phyloP scores from a whole-genome alignment of 192 early-diverging fungal species.

The Spizellomyces sp. region DNA sequence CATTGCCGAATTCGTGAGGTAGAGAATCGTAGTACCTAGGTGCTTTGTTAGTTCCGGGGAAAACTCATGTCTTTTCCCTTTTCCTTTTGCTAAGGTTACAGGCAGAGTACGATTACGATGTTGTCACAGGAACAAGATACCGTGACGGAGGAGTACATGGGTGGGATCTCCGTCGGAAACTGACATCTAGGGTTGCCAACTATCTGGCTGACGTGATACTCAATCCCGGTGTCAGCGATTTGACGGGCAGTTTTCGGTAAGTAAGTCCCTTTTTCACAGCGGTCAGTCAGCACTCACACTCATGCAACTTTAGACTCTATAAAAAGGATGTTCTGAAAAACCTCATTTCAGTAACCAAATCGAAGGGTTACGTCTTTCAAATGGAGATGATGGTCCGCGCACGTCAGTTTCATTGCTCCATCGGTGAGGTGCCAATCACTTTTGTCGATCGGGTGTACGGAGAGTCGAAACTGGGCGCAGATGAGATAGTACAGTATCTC shows the following conservation, averaged over 20 bases:
- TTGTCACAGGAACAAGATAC: slow-evolving; percentile 96
- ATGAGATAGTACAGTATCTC: slow-evolving; percentile 91
- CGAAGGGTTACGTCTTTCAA: slow-evolving; percentile 99
- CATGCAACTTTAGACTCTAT: slow-evolving; percentile 67
- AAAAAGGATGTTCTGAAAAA: slow-evolving; percentile 85
- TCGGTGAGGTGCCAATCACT: slow-evolving; percentile 93
- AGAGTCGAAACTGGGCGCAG: slow-evolving; percentile 92
- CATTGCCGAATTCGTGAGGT: slow-evolving; percentile 90
- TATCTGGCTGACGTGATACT: slow-evolving; percentile 86
- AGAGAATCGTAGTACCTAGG: slow-evolving; percentile 20
- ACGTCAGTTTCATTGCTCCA: slow-evolving; percentile 81
- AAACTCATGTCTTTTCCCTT: not conserved
- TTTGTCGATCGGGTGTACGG: slow-evolving; percentile 99
- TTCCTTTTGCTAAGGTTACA: slow-evolving; percentile 59
- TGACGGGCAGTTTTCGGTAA: slow-evolving; percentile 92
- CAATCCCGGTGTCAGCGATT: slow-evolving; percentile 87
- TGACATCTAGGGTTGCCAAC: slow-evolving; percentile 97
- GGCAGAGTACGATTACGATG: slow-evolving; percentile 79
- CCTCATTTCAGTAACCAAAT: slow-evolving; percentile 86
- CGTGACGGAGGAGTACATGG: slow-evolving; percentile 88
- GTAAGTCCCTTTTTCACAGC: not conserved
- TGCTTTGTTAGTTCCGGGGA: not conserved
- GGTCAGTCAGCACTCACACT: not conserved
- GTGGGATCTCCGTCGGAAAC: slow-evolving; percentile 94
- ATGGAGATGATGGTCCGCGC: slow-evolving; percentile 99